Evolutionary conservation across 225 moss, liverwort and hornwort genomes (phyloP).

Genomic region (Thuidium tamariscinum): DNA sequence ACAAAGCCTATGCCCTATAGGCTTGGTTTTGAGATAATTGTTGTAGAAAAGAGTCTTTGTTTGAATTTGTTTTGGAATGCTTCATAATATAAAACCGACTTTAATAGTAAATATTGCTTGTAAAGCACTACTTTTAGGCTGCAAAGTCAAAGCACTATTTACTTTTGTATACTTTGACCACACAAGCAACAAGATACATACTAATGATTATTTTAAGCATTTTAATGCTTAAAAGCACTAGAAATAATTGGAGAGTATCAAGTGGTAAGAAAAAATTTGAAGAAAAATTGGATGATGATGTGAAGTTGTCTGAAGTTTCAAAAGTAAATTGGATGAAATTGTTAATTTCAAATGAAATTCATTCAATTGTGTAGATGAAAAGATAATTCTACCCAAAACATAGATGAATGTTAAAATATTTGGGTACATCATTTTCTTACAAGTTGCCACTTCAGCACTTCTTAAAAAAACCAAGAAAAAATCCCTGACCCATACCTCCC

Average conservation of each 20-base stretch:
- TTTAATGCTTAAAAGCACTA: background rate
- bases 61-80: background rate
- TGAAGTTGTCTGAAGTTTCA: background rate
- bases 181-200: background rate
- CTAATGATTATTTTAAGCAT: background rate
- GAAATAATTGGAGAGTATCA: background rate
- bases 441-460: background rate
- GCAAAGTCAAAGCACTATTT: background rate
- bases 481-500: background rate
- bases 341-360: background rate
- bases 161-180: background rate
- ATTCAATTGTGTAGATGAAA: background rate
- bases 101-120: too few species aligned
- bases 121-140: too few species aligned
- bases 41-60: background rate
- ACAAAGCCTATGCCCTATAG: rapidly evolving
- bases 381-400: background rate
- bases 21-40: background rate
- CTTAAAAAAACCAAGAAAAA: background rate
- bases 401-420: background rate
- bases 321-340: background rate
- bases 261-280: background rate
- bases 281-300: background rate
- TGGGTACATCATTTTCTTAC: background rate
- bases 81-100: rapidly evolving